A percentile compares a stretch with the other conserved stretches of the same genome.
phyloP scores from a whole-genome alignment of 1,139 yeast genomes.

The Sugiyamaella pinicola region DNA sequence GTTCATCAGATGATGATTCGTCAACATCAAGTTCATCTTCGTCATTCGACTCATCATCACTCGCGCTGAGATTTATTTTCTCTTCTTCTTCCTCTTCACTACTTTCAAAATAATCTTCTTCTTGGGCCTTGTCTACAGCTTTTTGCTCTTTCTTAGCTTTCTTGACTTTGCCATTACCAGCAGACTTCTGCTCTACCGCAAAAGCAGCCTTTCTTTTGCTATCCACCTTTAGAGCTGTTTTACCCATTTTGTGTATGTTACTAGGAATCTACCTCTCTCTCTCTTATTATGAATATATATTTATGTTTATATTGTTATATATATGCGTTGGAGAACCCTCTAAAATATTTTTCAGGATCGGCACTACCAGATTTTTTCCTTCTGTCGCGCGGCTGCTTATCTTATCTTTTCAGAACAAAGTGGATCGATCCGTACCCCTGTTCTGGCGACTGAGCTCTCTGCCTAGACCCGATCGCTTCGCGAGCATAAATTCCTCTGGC shows the following conservation, averaged over 20 bases:
- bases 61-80: constrained; percentile 4
- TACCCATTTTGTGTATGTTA: constrained; percentile 8
- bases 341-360: constrained; percentile 7
- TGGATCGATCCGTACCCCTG: no score
- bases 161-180: constrained; percentile 14
- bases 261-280: no score
- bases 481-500: no score
- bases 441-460: no score
- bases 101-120: constrained; percentile 20
- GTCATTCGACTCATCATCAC: constrained; percentile 23
- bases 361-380: background rate
- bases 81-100: constrained; percentile 22
- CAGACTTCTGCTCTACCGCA: constrained; percentile 11
- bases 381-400: constrained; percentile 5
- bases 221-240: constrained; percentile 7
- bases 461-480: no score
- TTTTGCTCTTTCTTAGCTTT: constrained; percentile 20
- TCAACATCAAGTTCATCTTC: constrained; percentile 40
- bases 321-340: background rate
- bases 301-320: background rate
- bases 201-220: constrained; percentile 17
- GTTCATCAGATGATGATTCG: background rate
- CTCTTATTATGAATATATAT: background rate
- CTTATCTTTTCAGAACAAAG: no score
- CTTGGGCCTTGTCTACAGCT: constrained; percentile 18